phyloP scores from a whole-genome alignment of 257 asterid genomes.

The Fraxinus anomala region DNA sequence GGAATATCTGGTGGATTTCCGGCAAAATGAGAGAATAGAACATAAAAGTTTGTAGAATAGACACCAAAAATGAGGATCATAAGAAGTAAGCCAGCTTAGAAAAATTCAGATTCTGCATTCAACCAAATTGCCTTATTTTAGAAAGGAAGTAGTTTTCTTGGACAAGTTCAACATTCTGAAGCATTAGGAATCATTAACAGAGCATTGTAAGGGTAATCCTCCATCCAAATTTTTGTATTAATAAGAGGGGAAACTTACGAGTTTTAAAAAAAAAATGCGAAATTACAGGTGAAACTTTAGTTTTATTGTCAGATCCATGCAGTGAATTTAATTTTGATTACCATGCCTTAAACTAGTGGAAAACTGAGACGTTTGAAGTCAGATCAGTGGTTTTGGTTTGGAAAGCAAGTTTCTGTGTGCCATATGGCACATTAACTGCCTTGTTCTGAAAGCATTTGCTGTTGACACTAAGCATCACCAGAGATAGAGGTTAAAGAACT shows the following conservation, averaged over 20 bases:
- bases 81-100: background rate
- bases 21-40: background rate
- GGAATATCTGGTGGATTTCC: background rate
- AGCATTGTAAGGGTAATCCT: background rate
- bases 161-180: background rate
- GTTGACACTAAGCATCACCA: too few relatives aligned
- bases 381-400: background rate
- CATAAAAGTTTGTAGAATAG: background rate
- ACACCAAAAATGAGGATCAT: background rate
- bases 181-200: background rate
- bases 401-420: too few relatives aligned
- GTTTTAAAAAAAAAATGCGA: background rate
- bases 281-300: background rate
- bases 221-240: background rate
- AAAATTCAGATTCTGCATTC: background rate
- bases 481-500: too few relatives aligned
- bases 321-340: background rate
- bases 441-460: too few relatives aligned
- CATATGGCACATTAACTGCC: too few relatives aligned
- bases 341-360: background rate
- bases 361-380: background rate
- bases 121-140: background rate
- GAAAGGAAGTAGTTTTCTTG: background rate
- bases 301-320: too few relatives aligned
- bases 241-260: background rate